Base-by-base conservation (phyloP, 352 stramenopile species). In the Phytophthora cactorum region DNA sequence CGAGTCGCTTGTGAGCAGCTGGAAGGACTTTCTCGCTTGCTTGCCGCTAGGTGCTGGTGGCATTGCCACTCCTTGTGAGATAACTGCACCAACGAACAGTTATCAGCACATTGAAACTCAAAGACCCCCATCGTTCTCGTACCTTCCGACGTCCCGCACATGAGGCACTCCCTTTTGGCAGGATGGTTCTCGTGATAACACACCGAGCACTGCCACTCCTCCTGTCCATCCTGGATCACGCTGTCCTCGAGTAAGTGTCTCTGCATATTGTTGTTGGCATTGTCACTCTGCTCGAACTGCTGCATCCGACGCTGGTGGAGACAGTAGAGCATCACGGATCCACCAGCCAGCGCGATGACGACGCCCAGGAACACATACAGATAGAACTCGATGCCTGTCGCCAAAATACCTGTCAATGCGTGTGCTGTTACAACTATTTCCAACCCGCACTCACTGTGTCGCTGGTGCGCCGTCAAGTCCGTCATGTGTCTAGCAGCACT, bases 191-290 rank as follows among this genome's bases (percentile, higher is more conserved):
- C 87, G 50, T 95, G 82, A 53, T 95, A 95, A 61, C 87, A 95
- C 36, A 95, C 74, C 0, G 82, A 89, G 54, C 87, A 95, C 73
- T 93, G 85, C 87, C 87, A 95, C 68, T 93, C 87, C 31, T 74
- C 70, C 59, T 93, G 78, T 28, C 86, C 87, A 22, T 78, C 70
- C 56, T 88, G 82, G 25, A 94, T 75, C 45, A 88, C 86, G 50
- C 86, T 92, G 56, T 95, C 87, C 32, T 93, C 77, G 11, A 95
- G 78, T 44, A 88, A 91, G 60, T 95, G 79, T 11, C 87, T 82
- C 74, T 95, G 87, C 82, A 95, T 93, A 71, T 95, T 95, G 77
- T 95, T 95, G 72, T 90, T 90, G 65, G 68, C 69, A 47, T 93
- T 95, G 75, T 92, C 83, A 32, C 78, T 46, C 36, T 91, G 78